A percentile compares a stretch with the other conserved stretches of the same genome.
Conservation (phyloP, 2,329 filamentous ascomycete species). For the Claviceps citrina region DNA sequence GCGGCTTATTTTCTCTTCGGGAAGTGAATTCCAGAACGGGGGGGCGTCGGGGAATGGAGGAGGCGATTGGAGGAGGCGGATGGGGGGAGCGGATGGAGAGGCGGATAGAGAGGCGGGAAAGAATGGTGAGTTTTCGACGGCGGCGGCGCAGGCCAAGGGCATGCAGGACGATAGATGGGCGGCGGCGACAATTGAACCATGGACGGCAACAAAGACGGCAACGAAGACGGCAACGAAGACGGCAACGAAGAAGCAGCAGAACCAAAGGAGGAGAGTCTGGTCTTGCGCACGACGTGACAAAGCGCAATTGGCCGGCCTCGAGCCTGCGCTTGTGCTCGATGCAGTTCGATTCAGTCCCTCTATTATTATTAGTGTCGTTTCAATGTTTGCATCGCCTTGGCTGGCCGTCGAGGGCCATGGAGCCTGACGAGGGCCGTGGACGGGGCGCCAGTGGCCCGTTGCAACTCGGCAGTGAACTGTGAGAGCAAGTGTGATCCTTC, state of each 20-base stretch:
- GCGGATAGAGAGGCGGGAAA: neutral
- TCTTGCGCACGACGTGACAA: neutral
- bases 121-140: too few species aligned
- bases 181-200: neutral
- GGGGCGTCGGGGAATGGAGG: neutral
- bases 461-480: too few species aligned
- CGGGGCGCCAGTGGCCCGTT: too few species aligned
- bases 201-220: too few species aligned
- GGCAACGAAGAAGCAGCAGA: neutral
- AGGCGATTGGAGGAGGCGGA: conserved; percentile 5
- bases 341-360: neutral
- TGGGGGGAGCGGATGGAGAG: neutral
- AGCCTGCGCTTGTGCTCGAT: neutral
- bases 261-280: neutral
- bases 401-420: too few species aligned
- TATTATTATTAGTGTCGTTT: neutral
- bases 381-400: neutral
- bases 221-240: too few species aligned
- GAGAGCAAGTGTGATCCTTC: too few species aligned
- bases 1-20: conserved; percentile 20
- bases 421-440: too few species aligned
- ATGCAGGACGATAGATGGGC: neutral
- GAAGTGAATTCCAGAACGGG: conserved; percentile 6
- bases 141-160: too few species aligned
- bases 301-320: neutral